These are phyloP conservation scores for Talaromyces atroroseus DNA, from an alignment of 2,329 filamentous ascomycete species.

Conservation along the genomic window DNA sequence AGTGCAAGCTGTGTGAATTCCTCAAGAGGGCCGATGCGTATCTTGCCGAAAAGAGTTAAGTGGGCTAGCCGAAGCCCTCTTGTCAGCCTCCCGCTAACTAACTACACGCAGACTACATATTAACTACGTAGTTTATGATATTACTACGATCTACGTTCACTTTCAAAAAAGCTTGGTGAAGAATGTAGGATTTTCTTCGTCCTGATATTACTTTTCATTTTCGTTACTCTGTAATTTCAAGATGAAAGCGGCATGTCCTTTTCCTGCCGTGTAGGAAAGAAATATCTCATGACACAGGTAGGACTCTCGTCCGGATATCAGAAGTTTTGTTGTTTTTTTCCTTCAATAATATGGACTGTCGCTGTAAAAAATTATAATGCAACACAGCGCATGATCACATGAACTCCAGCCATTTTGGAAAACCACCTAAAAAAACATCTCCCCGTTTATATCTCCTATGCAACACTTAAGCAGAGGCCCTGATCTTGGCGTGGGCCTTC, in stretches of 20 bases:
- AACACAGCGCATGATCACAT: constrained; percentile 37
- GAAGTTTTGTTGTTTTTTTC: constrained; percentile 26
- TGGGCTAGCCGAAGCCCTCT: constrained; percentile 32
- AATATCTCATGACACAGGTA: constrained; percentile 16
- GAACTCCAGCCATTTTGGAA: constrained; percentile 21
- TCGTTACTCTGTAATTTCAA: constrained; percentile 15
- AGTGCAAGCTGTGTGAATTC: constrained; percentile 35
- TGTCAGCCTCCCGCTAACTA: not conserved
- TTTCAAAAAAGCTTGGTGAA: not conserved
- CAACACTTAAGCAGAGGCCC: constrained; percentile 64
- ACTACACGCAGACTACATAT: not conserved
- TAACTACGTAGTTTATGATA: too few species aligned
- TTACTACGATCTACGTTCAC: not conserved
- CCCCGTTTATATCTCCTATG: constrained; percentile 33
- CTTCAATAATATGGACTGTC: constrained; percentile 14
- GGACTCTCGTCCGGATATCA: constrained; percentile 32
- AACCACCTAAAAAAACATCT: constrained; percentile 37
- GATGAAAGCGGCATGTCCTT: constrained; percentile 14
- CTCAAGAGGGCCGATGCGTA: constrained; percentile 17
- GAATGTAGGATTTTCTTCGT: constrained; percentile 6
- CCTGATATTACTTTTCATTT: constrained; percentile 16
- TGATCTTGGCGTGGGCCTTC: constrained; percentile 92
- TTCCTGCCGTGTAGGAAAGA: constrained; percentile 14
- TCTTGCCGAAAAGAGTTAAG: constrained; percentile 36
- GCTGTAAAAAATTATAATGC: constrained; percentile 33